These are phyloP conservation scores for Nigrograna mackinnonii DNA, from an alignment of 2,329 filamentous ascomycete genomes.

Conservation along the genomic window DNA sequence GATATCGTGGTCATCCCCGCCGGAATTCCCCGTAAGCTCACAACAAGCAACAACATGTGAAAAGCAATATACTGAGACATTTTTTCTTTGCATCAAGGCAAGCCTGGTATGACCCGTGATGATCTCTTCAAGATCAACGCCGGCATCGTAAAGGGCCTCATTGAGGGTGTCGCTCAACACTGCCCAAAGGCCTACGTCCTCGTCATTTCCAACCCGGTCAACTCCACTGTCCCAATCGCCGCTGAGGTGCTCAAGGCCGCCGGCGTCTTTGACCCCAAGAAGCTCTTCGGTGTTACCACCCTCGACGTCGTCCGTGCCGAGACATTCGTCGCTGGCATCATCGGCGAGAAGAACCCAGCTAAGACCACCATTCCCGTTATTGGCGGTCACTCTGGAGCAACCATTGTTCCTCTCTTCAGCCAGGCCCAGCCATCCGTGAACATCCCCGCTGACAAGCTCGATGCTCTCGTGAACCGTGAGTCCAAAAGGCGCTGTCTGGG, in stretches of 20 bases:
- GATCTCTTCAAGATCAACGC: slow-evolving; percentile 99
- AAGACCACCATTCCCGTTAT: slow-evolving; percentile 89
- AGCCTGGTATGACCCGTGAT: slow-evolving; percentile 99
- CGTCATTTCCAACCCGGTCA: slow-evolving; percentile 99
- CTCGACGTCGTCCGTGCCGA: slow-evolving; percentile 97
- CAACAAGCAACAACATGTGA: too few relatives aligned
- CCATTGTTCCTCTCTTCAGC: slow-evolving; percentile 97
- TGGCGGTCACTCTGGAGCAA: slow-evolving; percentile 96
- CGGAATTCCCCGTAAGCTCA: slow-evolving; percentile 89
- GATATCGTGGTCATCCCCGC: slow-evolving; percentile 97
- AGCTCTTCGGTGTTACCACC: slow-evolving; percentile 97
- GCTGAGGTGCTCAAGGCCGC: slow-evolving; percentile 95
- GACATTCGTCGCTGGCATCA: slow-evolving; percentile 89
- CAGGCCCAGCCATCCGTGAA: slow-evolving; percentile 77
- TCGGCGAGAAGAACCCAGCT: slow-evolving; percentile 79
- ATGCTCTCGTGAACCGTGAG: slow-evolving; percentile 82
- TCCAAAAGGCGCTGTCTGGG: too few relatives aligned
- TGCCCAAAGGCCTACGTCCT: slow-evolving; percentile 93
- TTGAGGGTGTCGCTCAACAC: slow-evolving; percentile 84
- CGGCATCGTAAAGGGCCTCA: slow-evolving; percentile 92
- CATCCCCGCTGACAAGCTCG: slow-evolving; percentile 88
- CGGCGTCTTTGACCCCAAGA: slow-evolving; percentile 91
- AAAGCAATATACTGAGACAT: too few relatives aligned
- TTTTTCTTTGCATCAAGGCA: too few relatives aligned
- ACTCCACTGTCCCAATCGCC: slow-evolving; percentile 97